phyloP scores from a whole-genome alignment of 1,139 yeast genomes.

The Blastobotrys raffinosifermentans region DNA sequence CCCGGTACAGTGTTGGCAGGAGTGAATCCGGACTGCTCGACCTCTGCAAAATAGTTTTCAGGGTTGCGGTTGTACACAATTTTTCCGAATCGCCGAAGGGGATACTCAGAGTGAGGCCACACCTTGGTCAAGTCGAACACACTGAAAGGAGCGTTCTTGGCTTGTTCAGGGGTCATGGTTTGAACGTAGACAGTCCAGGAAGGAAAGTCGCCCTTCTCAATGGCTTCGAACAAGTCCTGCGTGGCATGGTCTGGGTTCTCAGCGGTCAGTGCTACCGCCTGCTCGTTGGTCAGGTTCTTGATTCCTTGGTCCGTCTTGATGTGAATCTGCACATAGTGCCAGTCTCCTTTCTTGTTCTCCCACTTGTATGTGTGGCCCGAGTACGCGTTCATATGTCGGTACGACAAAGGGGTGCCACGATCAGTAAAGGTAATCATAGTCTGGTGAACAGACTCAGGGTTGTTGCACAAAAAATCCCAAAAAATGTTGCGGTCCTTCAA shows the following conservation, averaged over 20 bases:
- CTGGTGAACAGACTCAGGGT: conserved; percentile 59
- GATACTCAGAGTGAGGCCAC: conserved; percentile 74
- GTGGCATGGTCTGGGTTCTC: conserved; percentile 56
- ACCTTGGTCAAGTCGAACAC: conserved; percentile 67
- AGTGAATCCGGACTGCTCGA: conserved; percentile 73
- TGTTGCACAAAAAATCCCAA: conserved; percentile 62
- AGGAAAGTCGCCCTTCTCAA: conserved; percentile 54
- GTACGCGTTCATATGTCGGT: conserved; percentile 62
- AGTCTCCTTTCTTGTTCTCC: conserved; percentile 54
- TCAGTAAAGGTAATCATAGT: conserved; percentile 56
- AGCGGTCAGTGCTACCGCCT: conserved; percentile 51
- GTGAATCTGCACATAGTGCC: conserved; percentile 63
- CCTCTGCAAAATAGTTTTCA: conserved; percentile 68
- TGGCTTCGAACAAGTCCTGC: conserved; percentile 49
- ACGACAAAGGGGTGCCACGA: conserved; percentile 63
- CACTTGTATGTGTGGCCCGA: conserved; percentile 72
- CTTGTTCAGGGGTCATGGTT: conserved; percentile 65
- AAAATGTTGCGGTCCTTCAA: conserved; percentile 60
- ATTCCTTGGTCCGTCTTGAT: conserved; percentile 54
- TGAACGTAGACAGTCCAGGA: conserved; percentile 61
- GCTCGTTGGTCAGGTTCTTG: conserved; percentile 47
- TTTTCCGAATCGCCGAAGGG: conserved; percentile 66
- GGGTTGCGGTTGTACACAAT: conserved; percentile 64
- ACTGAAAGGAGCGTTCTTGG: conserved; percentile 44
- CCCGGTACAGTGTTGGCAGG: conserved; percentile 80